Conservation (phyloP, 2,329 filamentous ascomycete species). For the Lachnellula occidentalis region DNA sequence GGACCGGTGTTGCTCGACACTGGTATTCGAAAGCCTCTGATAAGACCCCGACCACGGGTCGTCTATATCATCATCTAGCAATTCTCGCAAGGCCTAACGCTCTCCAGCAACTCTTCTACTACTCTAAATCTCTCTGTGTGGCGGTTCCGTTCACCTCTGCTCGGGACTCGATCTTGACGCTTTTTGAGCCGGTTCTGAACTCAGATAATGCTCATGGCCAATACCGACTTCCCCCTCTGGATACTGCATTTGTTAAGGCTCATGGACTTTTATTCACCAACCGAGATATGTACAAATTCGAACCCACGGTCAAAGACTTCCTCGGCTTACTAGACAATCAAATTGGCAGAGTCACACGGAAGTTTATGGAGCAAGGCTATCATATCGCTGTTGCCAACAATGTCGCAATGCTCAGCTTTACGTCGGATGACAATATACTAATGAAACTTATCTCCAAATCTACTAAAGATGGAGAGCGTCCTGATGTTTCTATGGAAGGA, state of each 20-base stretch:
- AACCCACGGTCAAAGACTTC: constrained; percentile 43
- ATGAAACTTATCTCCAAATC: constrained; percentile 20
- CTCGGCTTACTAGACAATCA: constrained; percentile 48
- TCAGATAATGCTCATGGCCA: constrained; percentile 32
- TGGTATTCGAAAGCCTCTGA: constrained; percentile 71
- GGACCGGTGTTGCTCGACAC: constrained; percentile 71
- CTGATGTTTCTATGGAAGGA: constrained; percentile 11
- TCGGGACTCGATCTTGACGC: constrained; percentile 61
- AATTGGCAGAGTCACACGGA: constrained; percentile 46
- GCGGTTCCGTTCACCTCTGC: constrained; percentile 52
- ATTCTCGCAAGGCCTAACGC: constrained; percentile 67
- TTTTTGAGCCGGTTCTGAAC: constrained; percentile 57
- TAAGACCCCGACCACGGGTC: constrained; percentile 65
- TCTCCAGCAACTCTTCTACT: constrained; percentile 67
- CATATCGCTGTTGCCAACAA: constrained; percentile 48
- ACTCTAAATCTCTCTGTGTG: constrained; percentile 65
- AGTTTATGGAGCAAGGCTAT: constrained; percentile 43
- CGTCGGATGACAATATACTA: constrained; percentile 23
- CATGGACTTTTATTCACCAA: constrained; percentile 61
- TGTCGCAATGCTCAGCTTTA: constrained; percentile 29
- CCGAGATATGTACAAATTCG: constrained; percentile 42
- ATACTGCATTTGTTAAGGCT: constrained; percentile 56
- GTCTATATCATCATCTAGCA: constrained; percentile 84
- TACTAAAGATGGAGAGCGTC: constrained; percentile 1
- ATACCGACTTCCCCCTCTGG: constrained; percentile 39